Conservation (phyloP, 441 rosid genomes). For the Rhodomyrtus psidioides region DNA sequence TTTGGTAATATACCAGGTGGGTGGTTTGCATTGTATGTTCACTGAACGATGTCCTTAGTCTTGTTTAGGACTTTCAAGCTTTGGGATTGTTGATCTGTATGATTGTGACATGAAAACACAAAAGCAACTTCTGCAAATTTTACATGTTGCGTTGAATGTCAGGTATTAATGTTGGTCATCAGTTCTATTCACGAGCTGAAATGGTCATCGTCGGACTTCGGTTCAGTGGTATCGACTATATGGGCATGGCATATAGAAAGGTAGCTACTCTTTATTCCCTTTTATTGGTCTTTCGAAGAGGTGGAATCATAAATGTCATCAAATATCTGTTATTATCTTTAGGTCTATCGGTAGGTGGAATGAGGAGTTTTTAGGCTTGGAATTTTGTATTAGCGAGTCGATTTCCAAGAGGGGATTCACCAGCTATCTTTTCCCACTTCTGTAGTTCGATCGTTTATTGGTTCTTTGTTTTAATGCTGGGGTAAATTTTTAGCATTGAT, state of each 20-base stretch:
- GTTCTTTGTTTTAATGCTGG: background rate
- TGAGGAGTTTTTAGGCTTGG: background rate
- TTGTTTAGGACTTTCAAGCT: background rate
- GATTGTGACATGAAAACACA: background rate
- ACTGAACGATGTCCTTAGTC: background rate
- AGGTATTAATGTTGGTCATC: slow-evolving; percentile 82
- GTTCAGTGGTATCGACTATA: slow-evolving; percentile 83
- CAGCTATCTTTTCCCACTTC: background rate
- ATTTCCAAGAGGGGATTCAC: background rate
- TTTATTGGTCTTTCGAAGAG: background rate
- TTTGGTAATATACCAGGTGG: slow-evolving; percentile 71
- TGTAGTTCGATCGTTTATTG: background rate
- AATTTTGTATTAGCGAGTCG: background rate
- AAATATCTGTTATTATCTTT: background rate
- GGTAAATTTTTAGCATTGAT: background rate
- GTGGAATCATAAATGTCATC: background rate
- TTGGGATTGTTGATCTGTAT: background rate
- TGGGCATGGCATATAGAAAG: slow-evolving; percentile 45
- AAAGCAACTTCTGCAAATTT: background rate
- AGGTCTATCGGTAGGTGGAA: background rate
- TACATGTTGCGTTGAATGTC: slow-evolving; percentile 8
- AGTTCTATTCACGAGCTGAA: slow-evolving; percentile 79
- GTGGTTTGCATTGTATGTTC: slow-evolving; percentile 3
- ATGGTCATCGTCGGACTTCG: slow-evolving; percentile 86
- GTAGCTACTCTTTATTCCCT: slow-evolving; percentile 10